Conservation (phyloP, 768 basidiomycete genomes). For the Lepiota brunneoincarnata region DNA sequence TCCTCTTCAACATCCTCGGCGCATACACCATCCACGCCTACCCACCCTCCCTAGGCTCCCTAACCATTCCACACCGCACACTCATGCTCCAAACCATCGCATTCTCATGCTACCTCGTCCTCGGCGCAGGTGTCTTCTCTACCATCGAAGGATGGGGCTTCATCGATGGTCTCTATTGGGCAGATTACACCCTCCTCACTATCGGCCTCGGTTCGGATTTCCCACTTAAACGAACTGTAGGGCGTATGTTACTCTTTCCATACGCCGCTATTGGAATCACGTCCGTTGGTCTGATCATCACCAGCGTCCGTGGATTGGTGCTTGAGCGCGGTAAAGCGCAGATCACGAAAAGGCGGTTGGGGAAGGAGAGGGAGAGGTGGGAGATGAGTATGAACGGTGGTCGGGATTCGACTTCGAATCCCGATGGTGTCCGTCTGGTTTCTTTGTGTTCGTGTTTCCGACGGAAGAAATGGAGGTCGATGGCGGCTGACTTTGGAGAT, state of each 20-base stretch:
- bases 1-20: conserved; percentile 25
- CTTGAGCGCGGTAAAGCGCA: conserved; percentile 34
- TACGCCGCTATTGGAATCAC: conserved; percentile 36
- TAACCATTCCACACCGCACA: conserved; percentile 38
- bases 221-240: conserved; percentile 23
- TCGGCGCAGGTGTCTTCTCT: conserved; percentile 36
- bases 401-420: not conserved
- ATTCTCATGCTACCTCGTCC: conserved; percentile 36
- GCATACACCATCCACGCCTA: conserved; percentile 33
- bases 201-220: conserved; percentile 40
- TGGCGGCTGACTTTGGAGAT: too few relatives aligned
- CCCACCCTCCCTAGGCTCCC: conserved; percentile 30
- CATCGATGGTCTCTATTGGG: conserved; percentile 39
- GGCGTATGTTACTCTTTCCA: conserved; percentile 32
- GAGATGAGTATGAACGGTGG: conserved; percentile 11
- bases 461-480: not conserved
- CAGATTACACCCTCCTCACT: conserved; percentile 40
- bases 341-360: conserved; percentile 29
- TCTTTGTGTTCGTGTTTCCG: not conserved
- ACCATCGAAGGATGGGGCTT: conserved; percentile 34
- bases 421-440: not conserved
- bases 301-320: conserved; percentile 34
- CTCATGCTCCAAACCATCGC: conserved; percentile 41
- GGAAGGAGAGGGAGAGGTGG: conserved; percentile 29
- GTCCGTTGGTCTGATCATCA: conserved; percentile 35